Evolutionary conservation across 805 yeast species (phyloP), one percentile per base, ranked within the genome.

Genomic region (Candida ficus): DNA sequence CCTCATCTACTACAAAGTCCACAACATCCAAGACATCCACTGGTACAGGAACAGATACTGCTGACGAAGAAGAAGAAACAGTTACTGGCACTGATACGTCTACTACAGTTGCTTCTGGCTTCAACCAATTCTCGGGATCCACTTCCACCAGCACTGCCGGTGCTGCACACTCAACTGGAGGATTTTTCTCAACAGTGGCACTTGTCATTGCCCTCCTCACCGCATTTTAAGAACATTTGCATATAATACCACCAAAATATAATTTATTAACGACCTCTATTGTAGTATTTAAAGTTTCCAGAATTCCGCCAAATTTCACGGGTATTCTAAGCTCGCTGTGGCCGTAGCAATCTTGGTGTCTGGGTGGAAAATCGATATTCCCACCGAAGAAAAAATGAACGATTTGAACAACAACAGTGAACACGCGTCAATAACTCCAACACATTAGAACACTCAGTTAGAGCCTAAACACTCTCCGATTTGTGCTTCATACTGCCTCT

Each of bases 1-100:
- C 54, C 2, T 42, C 52, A 14, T 38, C 56, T 1, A 28, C 52
- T 4, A 34, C 50, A 3, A 25, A 46, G 7, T 25, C 37, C 12
- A 18, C 37, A 21, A 26, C 42, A 21, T 33, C 42, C n/a, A 25
- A 17, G n/a, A n/a, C 29, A 10, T 29, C 37, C 22, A 19, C 37
- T 4, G 14, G 29, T 28, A 16, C 39, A 16, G 23, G 25, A 21
- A 14, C 41, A n/a, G n/a, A n/a, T 12, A 26, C 43, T 6, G 17
- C 25, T 3, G 16, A 38, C 14, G 17, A 46, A 17, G 29, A 12
- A 4, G n/a, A 12, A n/a, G 30, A 13, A 3, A 23, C 23, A 7
- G 9, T 8, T 7, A 34, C 39, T 11, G 13, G 46, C 9, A 30
- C 43, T 5, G 25, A 45, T 21, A 16, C 45, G 9, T 25, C 44